Evolutionary conservation across 192 early-diverging fungal species (phyloP).

Genomic region (Coemansia sp.): DNA sequence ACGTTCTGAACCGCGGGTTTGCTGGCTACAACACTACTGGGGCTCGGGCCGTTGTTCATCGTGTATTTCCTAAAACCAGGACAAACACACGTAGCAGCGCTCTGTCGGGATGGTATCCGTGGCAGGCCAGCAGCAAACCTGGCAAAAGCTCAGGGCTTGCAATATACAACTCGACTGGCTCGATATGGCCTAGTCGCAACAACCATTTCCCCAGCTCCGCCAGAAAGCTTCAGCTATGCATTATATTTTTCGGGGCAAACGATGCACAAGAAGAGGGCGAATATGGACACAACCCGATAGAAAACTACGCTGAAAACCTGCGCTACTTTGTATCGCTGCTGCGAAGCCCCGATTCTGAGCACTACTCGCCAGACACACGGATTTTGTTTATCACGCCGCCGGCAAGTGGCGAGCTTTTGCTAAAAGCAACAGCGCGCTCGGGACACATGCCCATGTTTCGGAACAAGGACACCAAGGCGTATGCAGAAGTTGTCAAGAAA

Average conservation of each 20-base stretch:
- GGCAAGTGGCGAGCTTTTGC: slow-evolving; percentile 56
- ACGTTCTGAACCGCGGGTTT: slow-evolving; percentile 76
- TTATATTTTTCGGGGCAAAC: slow-evolving; percentile 78
- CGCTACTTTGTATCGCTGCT: slow-evolving; percentile 58
- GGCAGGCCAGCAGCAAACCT: not conserved
- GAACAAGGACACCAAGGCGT: slow-evolving; percentile 14
- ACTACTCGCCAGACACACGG: slow-evolving; percentile 59
- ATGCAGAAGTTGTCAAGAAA: slow-evolving; percentile 49
- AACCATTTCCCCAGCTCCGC: slow-evolving; percentile 1
- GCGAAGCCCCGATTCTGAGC: slow-evolving; percentile 53
- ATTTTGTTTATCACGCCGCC: slow-evolving; percentile 73
- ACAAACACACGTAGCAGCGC: not conserved
- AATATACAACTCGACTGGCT: not conserved
- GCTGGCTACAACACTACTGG: slow-evolving; percentile 73
- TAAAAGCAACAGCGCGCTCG: slow-evolving; percentile 7
- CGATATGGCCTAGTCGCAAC: slow-evolving; percentile 1
- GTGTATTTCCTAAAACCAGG: slow-evolving; percentile 53
- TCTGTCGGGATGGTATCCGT: not conserved
- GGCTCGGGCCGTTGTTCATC: slow-evolving; percentile 56
- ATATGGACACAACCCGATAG: slow-evolving; percentile 58
- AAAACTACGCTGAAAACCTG: slow-evolving; percentile 59
- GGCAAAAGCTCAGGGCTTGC: not conserved
- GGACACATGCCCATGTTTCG: slow-evolving; percentile 16
- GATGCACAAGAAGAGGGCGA: slow-evolving; percentile 58
- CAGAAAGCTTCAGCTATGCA: not conserved